These are phyloP conservation scores for Picea sitchensis DNA, from an alignment of 75 land plant species.

Conservation along the genomic window DNA sequence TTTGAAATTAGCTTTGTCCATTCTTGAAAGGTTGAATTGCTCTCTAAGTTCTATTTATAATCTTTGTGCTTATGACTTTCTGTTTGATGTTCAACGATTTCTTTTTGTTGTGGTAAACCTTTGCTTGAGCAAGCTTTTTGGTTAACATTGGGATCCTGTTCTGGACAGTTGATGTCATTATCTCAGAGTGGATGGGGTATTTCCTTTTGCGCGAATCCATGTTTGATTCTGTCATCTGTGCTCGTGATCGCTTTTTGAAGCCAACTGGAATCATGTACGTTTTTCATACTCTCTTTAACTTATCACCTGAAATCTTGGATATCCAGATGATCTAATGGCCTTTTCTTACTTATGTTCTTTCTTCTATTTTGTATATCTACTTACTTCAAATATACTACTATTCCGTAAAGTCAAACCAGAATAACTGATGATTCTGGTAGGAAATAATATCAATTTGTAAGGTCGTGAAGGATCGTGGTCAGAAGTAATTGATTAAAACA, in stretches of 20 bases:
- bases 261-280: constrained; percentile 87
- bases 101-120: neutral
- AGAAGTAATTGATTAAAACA: too few relatives aligned
- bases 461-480: too few relatives aligned
- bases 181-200: constrained; percentile 99
- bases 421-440: neutral
- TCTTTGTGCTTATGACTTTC: neutral
- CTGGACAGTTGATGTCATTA: constrained; percentile 94
- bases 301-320: neutral
- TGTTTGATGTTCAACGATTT: neutral
- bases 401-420: neutral
- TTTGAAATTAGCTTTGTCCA: neutral
- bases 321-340: neutral
- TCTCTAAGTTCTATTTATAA: neutral
- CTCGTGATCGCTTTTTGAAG: constrained; percentile 92
- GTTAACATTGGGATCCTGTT: constrained; percentile 10
- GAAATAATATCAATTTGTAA: too few relatives aligned
- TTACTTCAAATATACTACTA: too few relatives aligned
- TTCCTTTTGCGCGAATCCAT: constrained; percentile 97
- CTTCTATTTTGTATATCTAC: constrained; percentile 7
- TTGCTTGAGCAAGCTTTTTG: neutral
- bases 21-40: neutral
- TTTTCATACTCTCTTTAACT: neutral
- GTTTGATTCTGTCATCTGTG: constrained; percentile 98
- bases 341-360: neutral